Percentiles rank a stretch among this genome's conserved stretches.
Evolutionary conservation across 1,284 basidiomycete genomes (phyloP).

Genomic region (Ceraceosorus bombacis): DNA sequence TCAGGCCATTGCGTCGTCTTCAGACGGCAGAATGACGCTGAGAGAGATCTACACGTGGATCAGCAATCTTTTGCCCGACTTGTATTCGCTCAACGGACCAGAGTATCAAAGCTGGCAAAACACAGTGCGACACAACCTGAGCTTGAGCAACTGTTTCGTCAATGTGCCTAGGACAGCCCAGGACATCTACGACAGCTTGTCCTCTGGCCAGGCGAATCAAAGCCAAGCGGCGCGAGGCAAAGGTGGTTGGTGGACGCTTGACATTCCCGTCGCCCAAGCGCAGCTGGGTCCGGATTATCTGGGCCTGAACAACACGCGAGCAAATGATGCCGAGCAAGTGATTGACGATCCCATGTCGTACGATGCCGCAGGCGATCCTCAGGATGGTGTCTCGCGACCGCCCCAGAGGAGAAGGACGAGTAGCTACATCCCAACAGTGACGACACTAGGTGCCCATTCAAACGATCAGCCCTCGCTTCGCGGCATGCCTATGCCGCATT

Average conservation of each 20-base stretch:
- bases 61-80: constrained; percentile 26
- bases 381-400: background rate
- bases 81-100: constrained; percentile 30
- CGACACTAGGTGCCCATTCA: no score
- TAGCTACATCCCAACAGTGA: background rate
- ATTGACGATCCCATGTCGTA: no score
- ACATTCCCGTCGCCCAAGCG: constrained; percentile 19
- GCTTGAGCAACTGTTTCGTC: constrained; percentile 37
- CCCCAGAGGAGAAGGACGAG: background rate
- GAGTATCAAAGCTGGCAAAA: constrained; percentile 42
- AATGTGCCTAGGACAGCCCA: constrained; percentile 33
- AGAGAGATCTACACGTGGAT: constrained; percentile 44
- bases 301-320: background rate
- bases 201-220: constrained; percentile 27
- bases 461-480: no score
- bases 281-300: constrained; percentile 18
- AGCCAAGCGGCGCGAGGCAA: constrained; percentile 34
- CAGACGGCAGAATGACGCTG: constrained; percentile 35
- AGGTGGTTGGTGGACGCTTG: constrained; percentile 37
- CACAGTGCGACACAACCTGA: constrained; percentile 41
- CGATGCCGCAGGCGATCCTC: no score
- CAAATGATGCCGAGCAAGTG: no score
- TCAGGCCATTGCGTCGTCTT: constrained; percentile 36
- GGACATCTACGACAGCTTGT: constrained; percentile 34
- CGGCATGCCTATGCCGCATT: no score